These are phyloP conservation scores for Geranomyces michiganensis DNA, from an alignment of 192 early-diverging fungal species.

Conservation along the genomic window DNA sequence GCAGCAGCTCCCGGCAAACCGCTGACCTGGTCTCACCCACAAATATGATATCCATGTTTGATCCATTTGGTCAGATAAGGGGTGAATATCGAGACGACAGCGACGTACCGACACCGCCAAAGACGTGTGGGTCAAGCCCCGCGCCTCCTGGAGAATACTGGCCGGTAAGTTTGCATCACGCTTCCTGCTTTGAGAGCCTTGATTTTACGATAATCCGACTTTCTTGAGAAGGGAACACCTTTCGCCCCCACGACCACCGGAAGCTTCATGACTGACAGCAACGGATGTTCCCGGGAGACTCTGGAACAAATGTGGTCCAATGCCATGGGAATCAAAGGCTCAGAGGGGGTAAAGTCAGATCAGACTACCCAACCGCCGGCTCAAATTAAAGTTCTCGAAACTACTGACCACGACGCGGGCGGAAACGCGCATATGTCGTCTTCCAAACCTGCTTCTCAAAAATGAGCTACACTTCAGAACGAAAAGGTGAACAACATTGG, in stretches of 20 bases:
- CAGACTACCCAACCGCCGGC: background rate
- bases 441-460: background rate
- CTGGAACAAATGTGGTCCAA: constrained; percentile 1
- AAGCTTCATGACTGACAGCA: background rate
- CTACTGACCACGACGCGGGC: background rate
- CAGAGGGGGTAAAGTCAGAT: background rate
- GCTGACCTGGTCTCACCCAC: background rate
- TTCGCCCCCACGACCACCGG: background rate
- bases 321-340: background rate
- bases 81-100: background rate
- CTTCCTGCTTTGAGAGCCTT: background rate
- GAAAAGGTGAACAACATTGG: too few species aligned
- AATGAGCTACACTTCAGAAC: too few species aligned
- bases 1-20: background rate
- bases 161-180: background rate
- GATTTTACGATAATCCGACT: background rate
- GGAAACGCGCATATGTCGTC: background rate
- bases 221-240: background rate
- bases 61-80: constrained; percentile 8
- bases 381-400: background rate
- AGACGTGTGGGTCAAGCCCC: background rate
- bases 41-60: background rate
- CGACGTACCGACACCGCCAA: background rate
- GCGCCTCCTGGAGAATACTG: background rate
- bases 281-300: background rate